phyloP scores from a whole-genome alignment of 2,329 filamentous ascomycete species.

The Ascochyta pisi region DNA sequence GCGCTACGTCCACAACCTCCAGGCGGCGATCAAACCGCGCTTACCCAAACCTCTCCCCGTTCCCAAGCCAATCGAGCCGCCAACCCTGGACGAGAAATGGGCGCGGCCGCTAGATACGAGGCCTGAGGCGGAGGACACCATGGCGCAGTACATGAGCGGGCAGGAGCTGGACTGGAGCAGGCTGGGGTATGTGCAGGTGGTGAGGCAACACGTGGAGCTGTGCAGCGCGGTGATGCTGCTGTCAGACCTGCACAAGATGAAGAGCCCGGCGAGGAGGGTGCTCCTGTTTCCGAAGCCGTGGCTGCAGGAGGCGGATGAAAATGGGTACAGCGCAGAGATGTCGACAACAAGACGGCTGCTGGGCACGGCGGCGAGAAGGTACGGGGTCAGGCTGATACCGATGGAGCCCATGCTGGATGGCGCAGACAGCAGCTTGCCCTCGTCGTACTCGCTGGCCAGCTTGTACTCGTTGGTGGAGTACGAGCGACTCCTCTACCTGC shows the following conservation, averaged over 20 bases:
- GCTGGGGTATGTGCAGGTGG: conserved; percentile 58
- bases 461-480: conserved; percentile 54
- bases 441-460: conserved; percentile 55
- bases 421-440: conserved; percentile 41
- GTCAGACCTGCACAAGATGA: conserved; percentile 54
- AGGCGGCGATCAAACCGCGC: conserved; percentile 70
- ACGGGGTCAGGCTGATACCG: conserved; percentile 54
- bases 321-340: conserved; percentile 51
- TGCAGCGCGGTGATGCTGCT: conserved; percentile 60
- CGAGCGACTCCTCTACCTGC: conserved; percentile 54
- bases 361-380: conserved; percentile 54
- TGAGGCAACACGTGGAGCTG: conserved; percentile 54
- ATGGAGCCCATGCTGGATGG: conserved; percentile 50
- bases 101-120: conserved; percentile 40
- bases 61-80: conserved; percentile 41
- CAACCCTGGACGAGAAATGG: conserved; percentile 48
- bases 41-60: conserved; percentile 51
- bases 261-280: conserved; percentile 54
- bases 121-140: conserved; percentile 37
- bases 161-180: conserved; percentile 53
- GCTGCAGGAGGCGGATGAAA: conserved; percentile 45
- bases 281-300: conserved; percentile 54
- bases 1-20: conserved; percentile 78
- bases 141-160: conserved; percentile 43
- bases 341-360: conserved; percentile 54